Evolutionary conservation across 2,329 filamentous ascomycete genomes (phyloP).

Genomic region (Penicillium expansum): DNA sequence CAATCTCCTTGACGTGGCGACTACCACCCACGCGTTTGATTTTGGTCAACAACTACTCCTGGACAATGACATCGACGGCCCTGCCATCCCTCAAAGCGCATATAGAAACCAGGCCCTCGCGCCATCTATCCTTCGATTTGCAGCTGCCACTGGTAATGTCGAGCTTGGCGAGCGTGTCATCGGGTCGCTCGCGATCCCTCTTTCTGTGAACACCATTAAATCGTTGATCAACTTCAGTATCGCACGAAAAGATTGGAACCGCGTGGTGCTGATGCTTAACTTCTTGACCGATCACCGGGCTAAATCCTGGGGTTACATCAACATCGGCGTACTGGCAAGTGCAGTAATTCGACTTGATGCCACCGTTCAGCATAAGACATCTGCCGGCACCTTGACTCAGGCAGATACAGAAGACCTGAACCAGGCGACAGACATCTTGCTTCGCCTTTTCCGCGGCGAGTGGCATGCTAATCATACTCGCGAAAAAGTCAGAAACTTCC

Average conservation of each 20-base stretch:
- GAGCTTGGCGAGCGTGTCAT: constrained; percentile 32
- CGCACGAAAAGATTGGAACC: constrained; percentile 34
- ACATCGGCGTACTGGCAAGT: constrained; percentile 35
- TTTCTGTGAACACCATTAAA: constrained; percentile 37
- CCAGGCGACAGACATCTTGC: constrained; percentile 32
- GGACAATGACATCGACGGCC: constrained; percentile 53
- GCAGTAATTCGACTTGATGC: constrained; percentile 43
- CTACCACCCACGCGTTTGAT: constrained; percentile 45
- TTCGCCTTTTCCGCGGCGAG: constrained; percentile 35
- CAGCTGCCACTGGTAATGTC: constrained; percentile 48
- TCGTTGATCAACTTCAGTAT: constrained; percentile 37
- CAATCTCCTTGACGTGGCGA: constrained; percentile 51
- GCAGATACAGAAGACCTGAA: constrained; percentile 18
- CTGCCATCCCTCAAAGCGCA: constrained; percentile 47
- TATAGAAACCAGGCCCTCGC: constrained; percentile 51
- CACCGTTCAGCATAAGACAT: constrained; percentile 13
- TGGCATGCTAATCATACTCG: constrained; percentile 27
- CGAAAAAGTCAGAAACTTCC: constrained; percentile 22
- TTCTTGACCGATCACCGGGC: constrained; percentile 34
- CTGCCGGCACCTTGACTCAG: constrained; percentile 1
- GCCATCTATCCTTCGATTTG: constrained; percentile 55
- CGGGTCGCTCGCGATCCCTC: constrained; percentile 30
- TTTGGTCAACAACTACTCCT: constrained; percentile 56
- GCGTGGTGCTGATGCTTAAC: constrained; percentile 31
- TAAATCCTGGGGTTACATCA: constrained; percentile 40